Base-by-base conservation (phyloP, 768 basidiomycete species). In the Candolleomyces efflorescens region DNA sequence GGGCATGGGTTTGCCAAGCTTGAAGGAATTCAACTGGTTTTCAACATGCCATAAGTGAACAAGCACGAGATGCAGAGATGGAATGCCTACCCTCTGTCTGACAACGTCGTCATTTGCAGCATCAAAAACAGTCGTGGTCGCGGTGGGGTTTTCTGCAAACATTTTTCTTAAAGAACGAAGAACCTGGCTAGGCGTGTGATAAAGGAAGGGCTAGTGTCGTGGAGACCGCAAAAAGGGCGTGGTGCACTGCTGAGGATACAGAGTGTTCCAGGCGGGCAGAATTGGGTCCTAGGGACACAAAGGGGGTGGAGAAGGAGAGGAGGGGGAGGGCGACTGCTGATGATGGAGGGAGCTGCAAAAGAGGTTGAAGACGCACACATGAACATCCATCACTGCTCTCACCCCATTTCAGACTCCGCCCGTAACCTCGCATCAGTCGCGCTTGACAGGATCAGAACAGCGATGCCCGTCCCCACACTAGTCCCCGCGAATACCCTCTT, bases 11-110 rank as follows among this genome's bases (percentile, higher is more conserved):
- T 76, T 74, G 59, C 90, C 88, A 63, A 91, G 76, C 67, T 79
- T 85, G 79, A 91, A 91, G 36, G 82, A 82, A 61, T 88, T 83
- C 66, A 92, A 84, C 89, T 91, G 49, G 18, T 32, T 32, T 32
- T 32, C 32, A 32, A 32, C 32, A 60, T 44, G 36, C 36, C 23
- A 39, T 23, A 22, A 36, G 51, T 7, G 22, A 37, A 23, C 46
- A 62, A 24, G 62, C 57, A 10, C 56, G 20, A 38, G 39, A 58
- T n/a, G 36, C 41, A 5, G 36, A 23, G 57, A 24, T 63, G 41
- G 49, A 27, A 37, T 43, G 60, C 69, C 44, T 60, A 79, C 80
- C 70, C 75, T 76, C 60, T 74, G 74, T 64, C 71, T 75, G 59
- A 71, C 77, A 53, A 70, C 72, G 48, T 69, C 53, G 46, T 78